Evolutionary conservation across 2,329 filamentous ascomycete genomes (phyloP), one percentile per base, ranked within the genome.

Genomic region (Phialemonium atrogriseum): DNA sequence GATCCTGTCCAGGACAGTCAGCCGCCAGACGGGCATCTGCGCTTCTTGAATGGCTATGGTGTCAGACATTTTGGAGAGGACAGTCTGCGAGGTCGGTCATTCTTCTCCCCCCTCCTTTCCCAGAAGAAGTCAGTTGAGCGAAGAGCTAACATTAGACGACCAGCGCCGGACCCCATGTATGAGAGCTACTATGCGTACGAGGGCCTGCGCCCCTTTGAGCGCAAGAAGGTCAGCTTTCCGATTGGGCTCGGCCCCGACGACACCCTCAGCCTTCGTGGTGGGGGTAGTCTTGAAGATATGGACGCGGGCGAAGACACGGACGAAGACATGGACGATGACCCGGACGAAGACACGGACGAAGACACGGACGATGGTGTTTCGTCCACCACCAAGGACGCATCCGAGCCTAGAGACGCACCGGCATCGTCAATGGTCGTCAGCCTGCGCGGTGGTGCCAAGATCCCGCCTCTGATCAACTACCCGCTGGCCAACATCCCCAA

Each of bases 11-110:
- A n/a, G n/a, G n/a, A n/a, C n/a, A n/a, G n/a, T n/a, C n/a, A 30
- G 18, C 30, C 22, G 4, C 7, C 13, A 16, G 24, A 19, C n/a
- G 35, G 26, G 12, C 22, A 32, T 12, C 22, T 47, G 31, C 24
- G 37, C 20, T 45, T 41, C n/a, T 30, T 45, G 41, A 40, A 44
- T 24, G 16, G 35, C 12, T 44, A 47, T 33, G 17, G 15, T 4
- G 22, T 26, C 30, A 30, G 44, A 22, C 12, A 12, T 5, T 41
- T 27, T 36, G 41, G 30, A 29, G 23, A 25, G 10, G 41, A 47
- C 29, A 27, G 15, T 15, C 14, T 35, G 8, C 22, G 43, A 27
- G n/a, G 43, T 46, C 13, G 26, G 39, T 33, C 15, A 5, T 19
- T 5, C 5, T 19, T 21, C 10, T 3, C 14, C 5, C 4, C 8